Evolutionary conservation across 1,284 basidiomycete genomes (phyloP), one percentile per base, ranked within the genome.

Genomic region (Polyporus tsugae): DNA sequence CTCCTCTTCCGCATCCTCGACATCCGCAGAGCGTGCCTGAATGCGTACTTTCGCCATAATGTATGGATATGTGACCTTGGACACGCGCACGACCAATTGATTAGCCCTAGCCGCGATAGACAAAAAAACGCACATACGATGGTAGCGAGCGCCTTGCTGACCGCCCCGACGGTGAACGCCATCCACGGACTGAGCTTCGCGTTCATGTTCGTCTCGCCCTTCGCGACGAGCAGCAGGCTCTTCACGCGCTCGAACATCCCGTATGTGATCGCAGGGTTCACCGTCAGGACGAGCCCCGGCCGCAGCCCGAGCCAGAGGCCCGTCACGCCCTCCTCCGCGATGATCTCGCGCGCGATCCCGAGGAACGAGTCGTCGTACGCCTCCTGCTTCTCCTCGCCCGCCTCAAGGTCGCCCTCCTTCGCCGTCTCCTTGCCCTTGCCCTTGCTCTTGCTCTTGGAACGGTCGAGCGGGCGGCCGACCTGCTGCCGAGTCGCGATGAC

Each of bases 401-500:
- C 71, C 58, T 71, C 69, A 52, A 44, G 13, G 39, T 71, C 71
- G 68, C 59, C 29, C 49, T 74, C 42, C 67, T 66, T 53, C 60
- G 62, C 62, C 62, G 52, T 63, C 44, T 62, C 63, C 60, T 72
- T 63, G 35, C 42, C 63, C 60, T 72, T 63, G 35, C 42, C 64
- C 63, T 69, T 64, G n/a, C 66, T 60, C 65, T 71, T 71, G 19
- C 58, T 13, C 19, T 65, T 60, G 25, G 71, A 69, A 13, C 73
- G 74, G 67, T 78, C 75, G 69, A 73, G 70, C 41, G 74, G 74
- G 22, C 81, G 83, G 41, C 93, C 93, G 62, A 98, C 87, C 83
- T 99, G 98, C 82, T 99, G 98, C 33, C 98, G 90, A 1, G 97
- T 99, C 15, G 98, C 97, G 77, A 99, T 97, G 66, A 99, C 97